A percentile compares a stretch with the other conserved stretches of the same genome.
These are phyloP conservation scores for Wallacemonas sp. DNA, from an alignment of 208 protist genomes.

Conservation along the genomic window DNA sequence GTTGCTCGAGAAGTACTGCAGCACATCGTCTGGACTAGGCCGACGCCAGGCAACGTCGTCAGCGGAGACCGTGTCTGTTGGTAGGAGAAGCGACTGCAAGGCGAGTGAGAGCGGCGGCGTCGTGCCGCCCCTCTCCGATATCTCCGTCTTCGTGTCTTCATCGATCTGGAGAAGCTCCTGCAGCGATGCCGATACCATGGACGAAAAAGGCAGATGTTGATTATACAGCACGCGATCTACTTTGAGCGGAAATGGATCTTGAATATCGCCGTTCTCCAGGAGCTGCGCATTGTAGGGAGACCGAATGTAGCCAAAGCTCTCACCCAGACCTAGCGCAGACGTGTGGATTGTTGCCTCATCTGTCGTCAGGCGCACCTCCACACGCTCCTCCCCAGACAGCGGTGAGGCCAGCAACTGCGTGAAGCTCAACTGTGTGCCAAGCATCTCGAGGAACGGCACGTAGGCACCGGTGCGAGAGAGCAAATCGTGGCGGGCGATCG, in stretches of 20 bases:
- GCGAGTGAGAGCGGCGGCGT: slow-evolving; percentile 1
- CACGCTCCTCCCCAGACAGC: slow-evolving; percentile 73
- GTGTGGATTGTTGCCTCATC: slow-evolving; percentile 58
- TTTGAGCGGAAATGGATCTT: slow-evolving; percentile 27
- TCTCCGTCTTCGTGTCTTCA: background rate
- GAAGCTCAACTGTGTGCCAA: slow-evolving; percentile 72
- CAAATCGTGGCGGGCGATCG: slow-evolving; percentile 57
- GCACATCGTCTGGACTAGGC: no score
- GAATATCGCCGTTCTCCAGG: slow-evolving; percentile 11
- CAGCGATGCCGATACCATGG: slow-evolving; percentile 47
- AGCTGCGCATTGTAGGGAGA: slow-evolving; percentile 35
- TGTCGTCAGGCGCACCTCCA: slow-evolving; percentile 48
- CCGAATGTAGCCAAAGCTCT: slow-evolving; percentile 62
- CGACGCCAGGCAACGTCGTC: no score
- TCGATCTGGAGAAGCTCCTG: slow-evolving; percentile 32
- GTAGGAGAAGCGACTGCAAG: background rate
- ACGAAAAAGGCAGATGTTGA: slow-evolving; percentile 48
- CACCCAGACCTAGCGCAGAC: slow-evolving; percentile 71
- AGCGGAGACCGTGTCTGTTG: no score
- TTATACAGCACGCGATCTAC: slow-evolving; percentile 57
- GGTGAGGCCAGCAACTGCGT: slow-evolving; percentile 63
- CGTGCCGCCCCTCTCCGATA: background rate
- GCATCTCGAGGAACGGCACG: slow-evolving; percentile 43
- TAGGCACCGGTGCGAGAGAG: slow-evolving; percentile 29
- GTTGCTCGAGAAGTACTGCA: slow-evolving; percentile 58